phyloP scores from a whole-genome alignment of 192 early-diverging fungal species.

The Ambispora gerdemannii region DNA sequence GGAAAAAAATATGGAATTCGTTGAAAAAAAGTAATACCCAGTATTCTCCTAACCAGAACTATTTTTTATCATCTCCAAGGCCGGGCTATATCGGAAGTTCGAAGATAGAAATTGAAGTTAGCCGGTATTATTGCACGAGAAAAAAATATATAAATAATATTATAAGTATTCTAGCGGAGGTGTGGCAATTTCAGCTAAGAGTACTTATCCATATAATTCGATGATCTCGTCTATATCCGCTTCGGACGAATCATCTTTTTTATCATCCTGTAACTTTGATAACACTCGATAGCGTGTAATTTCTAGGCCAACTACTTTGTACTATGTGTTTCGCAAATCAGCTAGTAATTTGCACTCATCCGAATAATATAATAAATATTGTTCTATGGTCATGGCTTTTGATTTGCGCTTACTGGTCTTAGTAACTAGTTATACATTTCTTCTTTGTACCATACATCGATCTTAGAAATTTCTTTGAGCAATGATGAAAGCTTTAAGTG shows the following conservation, averaged over 20 bases:
- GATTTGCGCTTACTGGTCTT: not conserved
- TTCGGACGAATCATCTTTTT: constrained; percentile 27
- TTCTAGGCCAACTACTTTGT: constrained; percentile 4
- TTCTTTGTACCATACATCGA: not conserved
- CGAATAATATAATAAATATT: constrained; percentile 18
- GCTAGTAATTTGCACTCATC: not conserved
- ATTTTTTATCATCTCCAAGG: too few relatives aligned
- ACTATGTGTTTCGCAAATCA: constrained; percentile 5
- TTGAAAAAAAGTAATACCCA: too few relatives aligned
- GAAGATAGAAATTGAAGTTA: constrained; percentile 13
- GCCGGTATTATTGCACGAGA: constrained; percentile 2
- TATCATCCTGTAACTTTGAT: not conserved
- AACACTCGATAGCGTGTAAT: not conserved
- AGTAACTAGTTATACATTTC: constrained; percentile 6
- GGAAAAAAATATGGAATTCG: constrained; percentile 5
- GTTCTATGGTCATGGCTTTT: not conserved
- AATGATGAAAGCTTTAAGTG: not conserved
- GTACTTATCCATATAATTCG: constrained; percentile 18
- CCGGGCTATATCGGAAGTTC: too few relatives aligned
- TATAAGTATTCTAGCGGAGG: not conserved
- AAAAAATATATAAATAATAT: constrained; percentile 13
- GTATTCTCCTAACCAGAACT: too few relatives aligned
- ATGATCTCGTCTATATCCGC: constrained; percentile 18
- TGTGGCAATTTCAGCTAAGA: not conserved
- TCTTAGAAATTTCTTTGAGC: not conserved